A percentile compares a stretch with the other conserved stretches of the same genome.
These are phyloP conservation scores for Euphorbia peplus DNA, from an alignment of 345 rosid species.

Conservation along the genomic window DNA sequence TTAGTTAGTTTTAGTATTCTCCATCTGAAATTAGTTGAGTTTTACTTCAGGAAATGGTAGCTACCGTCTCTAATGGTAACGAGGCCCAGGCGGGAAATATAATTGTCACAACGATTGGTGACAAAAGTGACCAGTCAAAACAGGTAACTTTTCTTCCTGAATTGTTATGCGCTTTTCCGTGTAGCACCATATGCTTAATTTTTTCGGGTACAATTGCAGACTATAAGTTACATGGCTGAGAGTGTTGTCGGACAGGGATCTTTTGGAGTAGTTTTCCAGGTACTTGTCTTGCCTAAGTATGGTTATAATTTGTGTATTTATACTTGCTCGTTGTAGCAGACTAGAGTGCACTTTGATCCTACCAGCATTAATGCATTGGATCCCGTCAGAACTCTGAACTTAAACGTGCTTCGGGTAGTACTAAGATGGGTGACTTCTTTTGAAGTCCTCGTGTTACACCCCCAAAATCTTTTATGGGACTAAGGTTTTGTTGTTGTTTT, in stretches of 20 bases:
- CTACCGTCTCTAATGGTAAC: constrained; percentile 78
- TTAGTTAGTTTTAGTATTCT: background rate
- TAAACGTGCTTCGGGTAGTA: too few species aligned
- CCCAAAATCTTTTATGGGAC: too few species aligned
- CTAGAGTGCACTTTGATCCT: too few species aligned
- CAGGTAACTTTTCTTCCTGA: constrained; percentile 41
- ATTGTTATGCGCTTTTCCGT: background rate
- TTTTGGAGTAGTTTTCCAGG: constrained; percentile 96
- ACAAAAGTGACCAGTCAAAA: constrained; percentile 75
- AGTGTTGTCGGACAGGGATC: constrained; percentile 95
- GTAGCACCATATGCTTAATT: too few species aligned
- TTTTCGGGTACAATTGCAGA: constrained; percentile 45
- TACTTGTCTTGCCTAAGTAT: constrained; percentile 15
- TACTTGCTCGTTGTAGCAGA: background rate
- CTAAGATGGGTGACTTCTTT: too few species aligned
- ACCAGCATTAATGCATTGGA: too few species aligned
- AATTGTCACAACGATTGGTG: constrained; percentile 80
- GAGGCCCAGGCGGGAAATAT: constrained; percentile 86
- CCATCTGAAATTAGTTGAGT: constrained; percentile 7
- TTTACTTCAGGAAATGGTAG: constrained; percentile 68
- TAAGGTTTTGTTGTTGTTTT: too few species aligned
- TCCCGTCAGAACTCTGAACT: too few species aligned
- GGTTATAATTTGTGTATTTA: background rate
- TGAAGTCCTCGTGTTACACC: too few species aligned
- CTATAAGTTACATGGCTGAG: constrained; percentile 96